Percentiles rank a stretch among this genome's conserved stretches.
These are phyloP conservation scores for Scorias spongiosa DNA, from an alignment of 2,329 filamentous ascomycete species.

Conservation along the genomic window DNA sequence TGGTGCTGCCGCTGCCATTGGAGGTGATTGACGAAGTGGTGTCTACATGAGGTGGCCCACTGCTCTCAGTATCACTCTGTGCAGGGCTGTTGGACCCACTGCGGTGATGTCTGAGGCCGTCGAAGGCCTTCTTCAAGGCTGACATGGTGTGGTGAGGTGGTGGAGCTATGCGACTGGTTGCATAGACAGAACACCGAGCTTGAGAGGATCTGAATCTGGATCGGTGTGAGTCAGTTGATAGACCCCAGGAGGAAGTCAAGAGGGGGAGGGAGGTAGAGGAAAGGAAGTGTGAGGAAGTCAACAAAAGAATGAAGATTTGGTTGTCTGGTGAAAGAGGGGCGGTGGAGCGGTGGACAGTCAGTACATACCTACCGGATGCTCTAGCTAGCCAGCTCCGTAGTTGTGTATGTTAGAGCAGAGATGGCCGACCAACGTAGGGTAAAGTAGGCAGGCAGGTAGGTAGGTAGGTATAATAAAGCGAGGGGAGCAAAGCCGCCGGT, in stretches of 20 bases:
- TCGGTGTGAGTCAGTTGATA: too few species aligned
- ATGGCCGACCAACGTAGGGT: too few species aligned
- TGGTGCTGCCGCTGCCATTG: background rate
- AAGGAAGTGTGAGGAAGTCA: background rate
- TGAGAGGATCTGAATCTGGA: too few species aligned
- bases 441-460: too few species aligned
- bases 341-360: too few species aligned
- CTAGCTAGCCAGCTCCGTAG: too few species aligned
- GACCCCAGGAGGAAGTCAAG: background rate
- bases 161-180: background rate
- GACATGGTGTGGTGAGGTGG: background rate
- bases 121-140: background rate
- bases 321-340: too few species aligned
- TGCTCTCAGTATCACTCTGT: background rate
- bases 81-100: background rate
- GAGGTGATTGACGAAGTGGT: background rate
- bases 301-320: background rate
- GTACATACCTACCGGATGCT: too few species aligned
- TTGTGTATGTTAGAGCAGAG: too few species aligned
- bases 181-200: background rate
- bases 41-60: background rate
- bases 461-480: too few species aligned
- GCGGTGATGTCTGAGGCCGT: background rate
- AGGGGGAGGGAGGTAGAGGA: background rate
- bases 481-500: too few species aligned